Evolutionary conservation across 1,284 basidiomycete species (phyloP).

Genomic region (Cerioporus squamosus): DNA sequence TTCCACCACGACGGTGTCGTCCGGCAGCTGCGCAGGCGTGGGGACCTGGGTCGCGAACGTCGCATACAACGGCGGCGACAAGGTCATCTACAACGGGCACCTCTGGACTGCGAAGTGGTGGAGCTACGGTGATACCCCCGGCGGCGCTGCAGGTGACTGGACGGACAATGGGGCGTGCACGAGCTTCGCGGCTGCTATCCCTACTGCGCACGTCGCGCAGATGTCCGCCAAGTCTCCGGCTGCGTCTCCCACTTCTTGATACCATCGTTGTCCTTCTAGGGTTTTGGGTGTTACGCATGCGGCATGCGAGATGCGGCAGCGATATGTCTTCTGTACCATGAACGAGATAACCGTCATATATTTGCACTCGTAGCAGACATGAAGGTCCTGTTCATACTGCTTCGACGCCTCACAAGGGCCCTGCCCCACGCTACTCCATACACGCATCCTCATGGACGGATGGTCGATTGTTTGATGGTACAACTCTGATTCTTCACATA

Average conservation of each 20-base stretch:
- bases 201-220: conserved; percentile 7
- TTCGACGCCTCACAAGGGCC: no score
- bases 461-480: no score
- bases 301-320: no score
- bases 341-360: no score
- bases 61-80: conserved; percentile 51
- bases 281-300: no score
- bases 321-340: no score
- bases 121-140: conserved; percentile 51
- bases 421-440: no score
- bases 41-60: conserved; percentile 47
- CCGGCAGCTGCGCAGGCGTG: conserved; percentile 50
- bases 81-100: conserved; percentile 48
- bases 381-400: no score
- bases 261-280: no score
- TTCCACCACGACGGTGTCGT: conserved; percentile 25
- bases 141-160: conserved; percentile 46
- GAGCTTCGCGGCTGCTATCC: conserved; percentile 13
- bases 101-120: conserved; percentile 66
- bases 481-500: no score
- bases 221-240: background rate
- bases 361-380: no score
- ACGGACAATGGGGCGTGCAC: conserved; percentile 42
- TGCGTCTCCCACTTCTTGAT: background rate
- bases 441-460: no score